Percentiles rank a stretch among this genome's conserved stretches.
Conservation (phyloP, 2,329 filamentous ascomycete genomes). For the Aspergillus chevalieri region DNA sequence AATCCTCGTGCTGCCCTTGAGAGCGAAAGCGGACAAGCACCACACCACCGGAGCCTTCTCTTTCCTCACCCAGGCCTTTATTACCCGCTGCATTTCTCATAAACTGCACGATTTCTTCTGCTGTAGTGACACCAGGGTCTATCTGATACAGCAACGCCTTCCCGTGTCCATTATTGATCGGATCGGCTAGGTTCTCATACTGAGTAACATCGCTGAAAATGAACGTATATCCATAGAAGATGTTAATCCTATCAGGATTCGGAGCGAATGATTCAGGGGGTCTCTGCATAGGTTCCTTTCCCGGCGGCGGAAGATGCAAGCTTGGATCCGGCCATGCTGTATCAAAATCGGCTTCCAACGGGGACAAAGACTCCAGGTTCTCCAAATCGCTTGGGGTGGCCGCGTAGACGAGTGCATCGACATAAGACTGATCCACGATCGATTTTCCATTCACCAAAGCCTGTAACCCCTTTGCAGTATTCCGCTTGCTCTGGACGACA, state of each 20-base stretch:
- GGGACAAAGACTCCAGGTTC: slow-evolving; percentile 46
- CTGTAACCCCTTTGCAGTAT: slow-evolving; percentile 79
- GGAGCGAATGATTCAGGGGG: slow-evolving; percentile 67
- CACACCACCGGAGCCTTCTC: slow-evolving; percentile 60
- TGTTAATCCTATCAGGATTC: slow-evolving; percentile 55
- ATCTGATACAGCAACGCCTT: slow-evolving; percentile 69
- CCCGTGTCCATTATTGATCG: slow-evolving; percentile 72
- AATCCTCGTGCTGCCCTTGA: slow-evolving; percentile 53
- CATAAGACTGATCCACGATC: slow-evolving; percentile 67
- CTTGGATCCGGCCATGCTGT: slow-evolving; percentile 69
- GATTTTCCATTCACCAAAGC: slow-evolving; percentile 74
- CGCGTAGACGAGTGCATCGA: slow-evolving; percentile 64
- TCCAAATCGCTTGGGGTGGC: slow-evolving; percentile 49
- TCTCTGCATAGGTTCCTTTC: slow-evolving; percentile 67
- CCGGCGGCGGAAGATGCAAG: slow-evolving; percentile 65
- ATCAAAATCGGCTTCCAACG: slow-evolving; percentile 74
- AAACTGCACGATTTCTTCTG: slow-evolving; percentile 71
- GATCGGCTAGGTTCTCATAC: slow-evolving; percentile 66
- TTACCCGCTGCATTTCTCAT: slow-evolving; percentile 69
- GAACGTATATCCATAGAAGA: slow-evolving; percentile 86
- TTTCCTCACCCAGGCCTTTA: slow-evolving; percentile 60
- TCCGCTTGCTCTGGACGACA: slow-evolving; percentile 81
- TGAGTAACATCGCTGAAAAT: slow-evolving; percentile 75
- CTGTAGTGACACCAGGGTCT: slow-evolving; percentile 55
- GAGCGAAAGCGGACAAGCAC: slow-evolving; percentile 70